Conservation (phyloP, 78 protist genomes). For the Pigoraptor vietnamica region DNA sequence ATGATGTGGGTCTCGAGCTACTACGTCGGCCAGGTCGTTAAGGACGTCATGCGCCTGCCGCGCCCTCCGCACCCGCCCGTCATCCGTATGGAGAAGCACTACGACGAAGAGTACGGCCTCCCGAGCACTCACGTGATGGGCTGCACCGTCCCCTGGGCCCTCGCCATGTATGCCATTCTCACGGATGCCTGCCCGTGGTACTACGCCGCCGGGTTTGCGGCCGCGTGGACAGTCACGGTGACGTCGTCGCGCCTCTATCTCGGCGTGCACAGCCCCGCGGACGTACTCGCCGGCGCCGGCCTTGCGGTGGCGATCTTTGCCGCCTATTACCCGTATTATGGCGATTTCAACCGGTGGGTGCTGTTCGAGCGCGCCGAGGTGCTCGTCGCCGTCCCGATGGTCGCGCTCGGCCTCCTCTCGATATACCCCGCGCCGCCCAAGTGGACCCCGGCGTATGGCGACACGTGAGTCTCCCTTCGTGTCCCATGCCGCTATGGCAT, state of each 20-base stretch:
- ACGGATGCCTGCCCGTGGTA: background rate
- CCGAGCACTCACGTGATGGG: slow-evolving; percentile 5
- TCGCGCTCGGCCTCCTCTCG: background rate
- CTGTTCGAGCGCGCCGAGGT: background rate
- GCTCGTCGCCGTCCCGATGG: background rate
- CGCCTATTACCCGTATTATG: background rate
- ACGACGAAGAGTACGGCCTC: background rate
- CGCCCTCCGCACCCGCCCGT: slow-evolving; percentile 5
- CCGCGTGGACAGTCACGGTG: background rate
- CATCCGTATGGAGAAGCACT: background rate
- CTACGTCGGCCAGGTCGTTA: background rate
- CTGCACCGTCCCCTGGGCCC: background rate
- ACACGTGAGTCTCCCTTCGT: background rate
- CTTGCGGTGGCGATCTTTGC: background rate
- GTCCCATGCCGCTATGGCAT: background rate
- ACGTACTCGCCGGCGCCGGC: background rate
- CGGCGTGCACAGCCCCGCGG: background rate
- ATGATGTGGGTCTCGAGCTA: background rate
- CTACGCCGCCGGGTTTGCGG: background rate
- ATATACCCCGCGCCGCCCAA: background rate
- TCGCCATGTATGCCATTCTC: background rate
- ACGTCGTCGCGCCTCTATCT: background rate
- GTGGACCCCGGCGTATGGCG: background rate
- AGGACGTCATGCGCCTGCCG: background rate
- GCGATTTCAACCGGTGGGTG: background rate